phyloP scores from a whole-genome alignment of 2,329 filamentous ascomycete genomes.

The Cladosporium phlei region DNA sequence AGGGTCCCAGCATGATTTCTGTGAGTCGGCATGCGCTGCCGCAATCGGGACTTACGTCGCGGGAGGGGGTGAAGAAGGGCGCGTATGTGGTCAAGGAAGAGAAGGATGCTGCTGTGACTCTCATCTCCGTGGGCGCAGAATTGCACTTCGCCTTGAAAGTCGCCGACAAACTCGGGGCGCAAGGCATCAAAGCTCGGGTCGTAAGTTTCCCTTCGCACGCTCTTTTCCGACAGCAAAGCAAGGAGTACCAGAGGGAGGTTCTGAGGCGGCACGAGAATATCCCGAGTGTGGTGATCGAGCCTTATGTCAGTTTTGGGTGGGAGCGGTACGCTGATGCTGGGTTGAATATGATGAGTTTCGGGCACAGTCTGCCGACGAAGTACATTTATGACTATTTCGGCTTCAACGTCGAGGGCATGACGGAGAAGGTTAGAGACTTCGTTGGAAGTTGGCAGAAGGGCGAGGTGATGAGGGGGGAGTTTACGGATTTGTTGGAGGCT shows the following conservation, averaged over 20 bases:
- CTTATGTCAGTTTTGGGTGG: constrained; percentile 55
- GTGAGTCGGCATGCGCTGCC: constrained; percentile 39
- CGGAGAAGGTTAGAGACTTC: constrained; percentile 36
- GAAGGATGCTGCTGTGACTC: constrained; percentile 38
- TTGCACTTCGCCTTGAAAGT: constrained; percentile 44
- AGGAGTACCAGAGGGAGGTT: constrained; percentile 44
- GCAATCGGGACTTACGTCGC: constrained; percentile 34
- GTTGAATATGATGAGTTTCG: constrained; percentile 51
- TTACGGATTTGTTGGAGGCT: constrained; percentile 9
- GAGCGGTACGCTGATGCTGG: constrained; percentile 57
- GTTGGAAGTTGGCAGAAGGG: constrained; percentile 35
- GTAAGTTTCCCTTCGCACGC: constrained; percentile 49
- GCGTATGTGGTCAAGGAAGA: constrained; percentile 41
- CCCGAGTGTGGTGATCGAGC: constrained; percentile 53
- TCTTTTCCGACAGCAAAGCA: constrained; percentile 45
- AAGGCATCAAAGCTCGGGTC: constrained; percentile 42
- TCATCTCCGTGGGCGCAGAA: constrained; percentile 50
- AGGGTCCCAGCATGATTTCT: constrained; percentile 42
- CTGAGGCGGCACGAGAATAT: constrained; percentile 38
- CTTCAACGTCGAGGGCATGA: constrained; percentile 45
- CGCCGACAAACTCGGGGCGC: constrained; percentile 33
- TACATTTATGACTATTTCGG: constrained; percentile 54
- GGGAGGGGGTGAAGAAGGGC: constrained; percentile 37
- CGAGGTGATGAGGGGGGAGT: constrained; percentile 23
- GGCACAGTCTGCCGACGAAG: constrained; percentile 52